These are phyloP conservation scores for Coemansia sp. DNA, from an alignment of 192 early-diverging fungal species.

Conservation along the genomic window DNA sequence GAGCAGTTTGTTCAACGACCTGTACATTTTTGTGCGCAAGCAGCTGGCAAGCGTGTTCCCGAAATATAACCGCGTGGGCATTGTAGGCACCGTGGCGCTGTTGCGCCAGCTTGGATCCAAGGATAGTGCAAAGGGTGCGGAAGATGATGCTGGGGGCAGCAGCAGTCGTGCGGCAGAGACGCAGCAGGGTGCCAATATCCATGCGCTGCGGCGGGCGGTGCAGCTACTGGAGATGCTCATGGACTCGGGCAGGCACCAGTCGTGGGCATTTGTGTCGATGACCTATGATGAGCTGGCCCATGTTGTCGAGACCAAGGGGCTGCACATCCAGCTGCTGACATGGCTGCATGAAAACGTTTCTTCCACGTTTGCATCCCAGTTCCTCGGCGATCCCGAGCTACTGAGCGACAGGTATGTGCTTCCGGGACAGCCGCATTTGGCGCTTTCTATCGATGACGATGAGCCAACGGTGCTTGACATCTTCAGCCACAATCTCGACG, in stretches of 20 bases:
- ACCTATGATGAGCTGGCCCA: slow-evolving; percentile 73
- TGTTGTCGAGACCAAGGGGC: slow-evolving; percentile 55
- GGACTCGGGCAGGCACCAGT: slow-evolving; percentile 40
- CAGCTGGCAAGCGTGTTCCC: slow-evolving; percentile 69
- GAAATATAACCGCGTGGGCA: slow-evolving; percentile 69
- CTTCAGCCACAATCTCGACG: slow-evolving; percentile 35
- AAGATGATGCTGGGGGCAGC: not conserved
- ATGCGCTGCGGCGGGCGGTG: slow-evolving; percentile 57
- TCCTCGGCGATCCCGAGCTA: slow-evolving; percentile 53
- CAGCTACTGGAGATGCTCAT: slow-evolving; percentile 60
- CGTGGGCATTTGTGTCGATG: slow-evolving; percentile 66
- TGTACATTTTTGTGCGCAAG: slow-evolving; percentile 73
- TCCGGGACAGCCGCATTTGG: slow-evolving; percentile 1
- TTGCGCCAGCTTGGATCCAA: slow-evolving; percentile 61
- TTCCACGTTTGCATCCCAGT: slow-evolving; percentile 60
- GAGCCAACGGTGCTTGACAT: slow-evolving; percentile 41
- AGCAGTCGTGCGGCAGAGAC: slow-evolving; percentile 25
- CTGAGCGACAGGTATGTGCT: slow-evolving; percentile 20
- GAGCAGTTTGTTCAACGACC: slow-evolving; percentile 64
- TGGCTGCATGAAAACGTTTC: slow-evolving; percentile 73
- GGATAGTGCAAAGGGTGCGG: not conserved
- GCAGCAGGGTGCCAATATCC: slow-evolving; percentile 28
- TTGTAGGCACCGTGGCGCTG: slow-evolving; percentile 68
- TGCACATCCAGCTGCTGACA: slow-evolving; percentile 58
- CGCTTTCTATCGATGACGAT: slow-evolving; percentile 36